These are phyloP conservation scores for Aspergillus egyptiacus DNA, from an alignment of 495 filamentous ascomycete species.

Conservation along the genomic window DNA sequence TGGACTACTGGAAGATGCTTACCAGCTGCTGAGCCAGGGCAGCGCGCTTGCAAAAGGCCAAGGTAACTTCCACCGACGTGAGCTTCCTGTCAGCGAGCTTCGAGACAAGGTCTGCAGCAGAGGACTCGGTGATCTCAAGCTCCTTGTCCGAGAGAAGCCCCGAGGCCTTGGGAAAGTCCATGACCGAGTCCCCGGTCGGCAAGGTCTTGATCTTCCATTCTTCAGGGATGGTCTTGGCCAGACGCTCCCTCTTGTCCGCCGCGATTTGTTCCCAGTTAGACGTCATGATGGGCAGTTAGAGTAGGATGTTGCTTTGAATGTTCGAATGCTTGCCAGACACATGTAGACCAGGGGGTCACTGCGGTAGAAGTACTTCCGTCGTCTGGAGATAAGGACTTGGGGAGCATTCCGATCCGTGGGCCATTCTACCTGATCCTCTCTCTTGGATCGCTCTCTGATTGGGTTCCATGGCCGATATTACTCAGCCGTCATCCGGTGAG, in stretches of 20 bases:
- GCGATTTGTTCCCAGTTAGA: neutral
- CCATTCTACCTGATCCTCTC: no score
- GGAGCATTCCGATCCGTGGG: no score
- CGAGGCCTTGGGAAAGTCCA: conserved; percentile 24
- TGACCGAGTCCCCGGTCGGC: neutral
- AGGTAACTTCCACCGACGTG: conserved; percentile 33
- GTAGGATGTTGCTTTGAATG: no score
- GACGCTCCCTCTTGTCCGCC: neutral
- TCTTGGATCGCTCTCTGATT: no score
- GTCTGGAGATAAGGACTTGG: no score
- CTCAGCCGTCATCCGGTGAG: no score
- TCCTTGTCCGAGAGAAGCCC: conserved; percentile 30
- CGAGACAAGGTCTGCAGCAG: conserved; percentile 28
- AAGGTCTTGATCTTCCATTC: neutral
- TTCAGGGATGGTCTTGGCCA: neutral
- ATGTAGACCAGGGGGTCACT: no score
- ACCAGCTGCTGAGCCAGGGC: conserved; percentile 41
- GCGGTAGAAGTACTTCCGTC: no score
- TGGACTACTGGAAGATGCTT: neutral
- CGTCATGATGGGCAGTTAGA: no score
- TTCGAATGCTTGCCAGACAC: no score
- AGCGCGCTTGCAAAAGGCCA: conserved; percentile 42
- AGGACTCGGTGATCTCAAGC: conserved; percentile 33
- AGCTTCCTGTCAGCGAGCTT: conserved; percentile 30
- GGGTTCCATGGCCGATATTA: no score